These are phyloP conservation scores for Sporothrix globosa DNA, from an alignment of 2,329 filamentous ascomycete species.

Conservation along the genomic window DNA sequence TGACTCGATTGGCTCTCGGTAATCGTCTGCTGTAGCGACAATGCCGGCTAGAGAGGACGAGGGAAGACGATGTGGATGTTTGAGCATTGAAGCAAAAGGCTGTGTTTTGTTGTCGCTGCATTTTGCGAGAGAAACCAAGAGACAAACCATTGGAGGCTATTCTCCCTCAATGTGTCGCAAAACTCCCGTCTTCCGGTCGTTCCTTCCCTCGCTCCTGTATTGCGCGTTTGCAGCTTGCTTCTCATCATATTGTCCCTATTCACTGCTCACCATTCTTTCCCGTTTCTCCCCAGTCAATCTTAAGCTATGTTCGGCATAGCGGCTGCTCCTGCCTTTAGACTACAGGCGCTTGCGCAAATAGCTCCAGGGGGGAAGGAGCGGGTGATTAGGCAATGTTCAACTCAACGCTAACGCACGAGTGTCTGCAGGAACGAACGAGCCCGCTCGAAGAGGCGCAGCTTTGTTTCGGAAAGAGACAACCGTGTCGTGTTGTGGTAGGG, in stretches of 20 bases:
- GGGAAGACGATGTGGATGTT: neutral
- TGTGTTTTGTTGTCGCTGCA: neutral
- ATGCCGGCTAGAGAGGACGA: constrained; percentile 2
- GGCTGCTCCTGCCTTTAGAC: neutral
- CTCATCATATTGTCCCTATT: neutral
- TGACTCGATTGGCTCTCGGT: constrained; percentile 10
- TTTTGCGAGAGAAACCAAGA: neutral
- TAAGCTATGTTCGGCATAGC: constrained; percentile 8
- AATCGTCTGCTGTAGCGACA: neutral
- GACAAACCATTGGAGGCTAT: neutral
- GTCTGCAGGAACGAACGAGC: constrained; percentile 13
- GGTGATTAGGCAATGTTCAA: neutral
- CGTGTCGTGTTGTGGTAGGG: neutral
- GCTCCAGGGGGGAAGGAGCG: constrained; percentile 11
- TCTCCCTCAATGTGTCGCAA: neutral
- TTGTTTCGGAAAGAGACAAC: constrained; percentile 16
- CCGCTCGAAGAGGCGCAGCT: constrained; percentile 1
- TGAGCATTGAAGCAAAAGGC: neutral
- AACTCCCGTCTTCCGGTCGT: constrained; percentile 7
- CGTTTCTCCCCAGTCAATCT: constrained; percentile 6
- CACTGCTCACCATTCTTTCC: constrained; percentile 8
- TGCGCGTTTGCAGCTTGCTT: neutral
- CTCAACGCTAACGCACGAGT: constrained; percentile 7
- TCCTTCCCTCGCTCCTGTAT: neutral
- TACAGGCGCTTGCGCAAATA: neutral